Evolutionary conservation across 306 rosid genomes (phyloP).

Genomic region (Quercus mongolica): DNA sequence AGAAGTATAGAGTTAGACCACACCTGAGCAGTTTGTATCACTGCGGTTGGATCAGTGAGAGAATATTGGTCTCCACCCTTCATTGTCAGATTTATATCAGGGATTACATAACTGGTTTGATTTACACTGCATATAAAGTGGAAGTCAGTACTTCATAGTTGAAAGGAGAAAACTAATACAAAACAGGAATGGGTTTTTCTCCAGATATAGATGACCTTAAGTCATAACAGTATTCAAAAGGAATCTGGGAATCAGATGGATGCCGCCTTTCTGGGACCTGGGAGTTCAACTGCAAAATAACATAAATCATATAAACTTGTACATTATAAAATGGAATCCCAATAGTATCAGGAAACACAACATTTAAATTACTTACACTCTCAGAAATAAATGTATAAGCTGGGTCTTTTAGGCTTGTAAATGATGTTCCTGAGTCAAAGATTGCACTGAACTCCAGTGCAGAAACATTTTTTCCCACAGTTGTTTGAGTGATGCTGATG

Average conservation of each 20-base stretch:
- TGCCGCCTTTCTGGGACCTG: conserved; percentile 25
- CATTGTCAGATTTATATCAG: conserved; percentile 60
- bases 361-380: conserved; percentile 44
- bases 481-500: conserved; percentile 65
- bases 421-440: conserved; percentile 90
- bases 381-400: conserved; percentile 57
- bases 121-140: conserved; percentile 42
- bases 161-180: conserved; percentile 4
- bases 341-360: conserved; percentile 3
- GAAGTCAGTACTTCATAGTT: conserved; percentile 24
- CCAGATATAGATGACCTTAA: conserved; percentile 38
- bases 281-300: conserved; percentile 58
- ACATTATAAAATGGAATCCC: conserved; percentile 3
- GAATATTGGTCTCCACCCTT: conserved; percentile 58
- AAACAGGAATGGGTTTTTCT: background rate
- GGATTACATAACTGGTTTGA: background rate
- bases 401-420: conserved; percentile 72
- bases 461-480: conserved; percentile 31
- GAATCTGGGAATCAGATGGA: conserved; percentile 25
- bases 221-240: conserved; percentile 81
- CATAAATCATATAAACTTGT: background rate
- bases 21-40: background rate
- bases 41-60: conserved; percentile 30
- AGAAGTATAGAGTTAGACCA: conserved; percentile 7
- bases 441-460: conserved; percentile 59